Conservation (phyloP, 805 yeast species). For the Komagataella kurtzmanii region DNA sequence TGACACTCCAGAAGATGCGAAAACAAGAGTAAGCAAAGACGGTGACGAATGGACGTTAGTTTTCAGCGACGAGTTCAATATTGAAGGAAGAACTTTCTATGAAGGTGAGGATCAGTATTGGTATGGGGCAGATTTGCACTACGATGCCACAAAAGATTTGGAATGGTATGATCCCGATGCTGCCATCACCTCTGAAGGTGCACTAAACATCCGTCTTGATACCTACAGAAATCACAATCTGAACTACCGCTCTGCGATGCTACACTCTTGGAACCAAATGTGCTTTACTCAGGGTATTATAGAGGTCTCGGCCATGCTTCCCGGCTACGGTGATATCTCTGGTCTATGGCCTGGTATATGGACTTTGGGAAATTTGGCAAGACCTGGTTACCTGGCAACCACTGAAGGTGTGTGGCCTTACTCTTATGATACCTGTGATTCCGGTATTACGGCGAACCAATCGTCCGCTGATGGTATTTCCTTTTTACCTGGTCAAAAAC, state of each 20-base stretch:
- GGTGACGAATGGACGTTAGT: constrained; percentile 68
- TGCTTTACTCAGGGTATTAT: constrained; percentile 79
- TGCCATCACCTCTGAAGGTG: constrained; percentile 60
- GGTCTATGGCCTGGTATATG: constrained; percentile 97
- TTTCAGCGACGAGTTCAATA: constrained; percentile 84
- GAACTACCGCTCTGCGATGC: constrained; percentile 80
- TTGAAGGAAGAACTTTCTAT: constrained; percentile 82
- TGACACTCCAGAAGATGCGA: constrained; percentile 45
- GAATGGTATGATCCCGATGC: constrained; percentile 98
- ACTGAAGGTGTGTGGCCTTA: constrained; percentile 96
- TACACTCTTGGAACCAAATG: constrained; percentile 84
- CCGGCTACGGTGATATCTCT: constrained; percentile 62
- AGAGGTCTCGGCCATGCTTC: constrained; percentile 66
- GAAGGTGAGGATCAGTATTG: constrained; percentile 88
- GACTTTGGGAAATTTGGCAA: constrained; percentile 87
- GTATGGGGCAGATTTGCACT: constrained; percentile 73
- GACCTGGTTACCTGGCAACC: constrained; percentile 81
- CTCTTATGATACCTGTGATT: constrained; percentile 76
- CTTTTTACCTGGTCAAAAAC: constrained; percentile 72
- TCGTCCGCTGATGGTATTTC: constrained; percentile 83
- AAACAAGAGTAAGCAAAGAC: constrained; percentile 35
- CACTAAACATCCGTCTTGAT: constrained; percentile 58
- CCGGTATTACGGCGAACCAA: constrained; percentile 91
- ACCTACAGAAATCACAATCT: constrained; percentile 71
- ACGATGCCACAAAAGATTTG: constrained; percentile 78